Evolutionary conservation across 2,329 filamentous ascomycete species (phyloP).

Genomic region (Pyrenophora tritici-repentis): DNA sequence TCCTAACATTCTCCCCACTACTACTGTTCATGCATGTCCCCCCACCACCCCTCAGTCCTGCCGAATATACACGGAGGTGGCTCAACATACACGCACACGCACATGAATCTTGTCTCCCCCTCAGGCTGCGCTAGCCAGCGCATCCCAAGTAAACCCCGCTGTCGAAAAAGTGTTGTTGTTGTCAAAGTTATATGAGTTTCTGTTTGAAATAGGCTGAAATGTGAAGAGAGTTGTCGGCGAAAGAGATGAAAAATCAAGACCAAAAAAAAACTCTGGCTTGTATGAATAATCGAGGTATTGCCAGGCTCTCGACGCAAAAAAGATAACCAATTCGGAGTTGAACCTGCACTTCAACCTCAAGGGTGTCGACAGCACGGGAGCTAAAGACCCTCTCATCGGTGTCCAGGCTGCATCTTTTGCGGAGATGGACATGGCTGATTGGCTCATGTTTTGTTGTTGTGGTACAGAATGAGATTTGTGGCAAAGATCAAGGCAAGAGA

Average conservation of each 20-base stretch:
- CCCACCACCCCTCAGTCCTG: not conserved
- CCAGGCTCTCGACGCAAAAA: slow-evolving; percentile 45
- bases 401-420: slow-evolving; percentile 37
- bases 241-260: not conserved
- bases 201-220: slow-evolving; percentile 18
- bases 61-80: slow-evolving; percentile 5
- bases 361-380: slow-evolving; percentile 32
- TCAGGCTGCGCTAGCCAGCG: slow-evolving; percentile 8
- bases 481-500: slow-evolving; percentile 9
- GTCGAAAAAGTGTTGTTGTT: slow-evolving; percentile 7
- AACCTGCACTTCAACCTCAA: slow-evolving; percentile 50
- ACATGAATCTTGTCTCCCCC: not conserved
- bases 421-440: slow-evolving; percentile 46
- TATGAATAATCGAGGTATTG: slow-evolving; percentile 13
- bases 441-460: slow-evolving; percentile 38
- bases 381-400: slow-evolving; percentile 51
- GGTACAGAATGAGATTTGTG: slow-evolving; percentile 38
- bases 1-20: too few species aligned
- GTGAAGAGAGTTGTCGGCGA: slow-evolving; percentile 14
- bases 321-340: slow-evolving; percentile 20
- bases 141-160: not conserved
- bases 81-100: not conserved
- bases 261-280: slow-evolving; percentile 3
- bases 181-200: slow-evolving; percentile 24
- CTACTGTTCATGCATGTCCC: too few species aligned